phyloP scores from a whole-genome alignment of 345 rosid species.

The Eucalyptus decipiens region DNA sequence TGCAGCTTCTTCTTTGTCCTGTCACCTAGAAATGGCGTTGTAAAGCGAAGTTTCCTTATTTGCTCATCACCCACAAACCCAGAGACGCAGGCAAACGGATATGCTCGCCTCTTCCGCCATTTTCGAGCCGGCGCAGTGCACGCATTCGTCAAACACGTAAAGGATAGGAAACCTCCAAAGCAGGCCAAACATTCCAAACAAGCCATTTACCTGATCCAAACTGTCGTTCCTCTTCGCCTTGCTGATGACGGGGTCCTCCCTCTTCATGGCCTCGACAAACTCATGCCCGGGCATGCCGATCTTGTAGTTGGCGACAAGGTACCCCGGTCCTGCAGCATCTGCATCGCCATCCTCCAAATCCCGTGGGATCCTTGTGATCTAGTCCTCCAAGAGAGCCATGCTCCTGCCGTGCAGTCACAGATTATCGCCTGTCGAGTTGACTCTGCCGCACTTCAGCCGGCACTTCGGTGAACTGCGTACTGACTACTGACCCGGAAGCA shows the following conservation, averaged over 20 bases:
- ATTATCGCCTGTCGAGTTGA: no score
- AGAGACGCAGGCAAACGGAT: background rate
- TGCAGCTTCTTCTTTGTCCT: background rate
- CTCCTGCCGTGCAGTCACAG: background rate
- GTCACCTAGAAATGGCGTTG: background rate
- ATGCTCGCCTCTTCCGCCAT: background rate
- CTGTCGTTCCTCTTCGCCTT: conserved; percentile 40
- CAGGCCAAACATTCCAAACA: background rate
- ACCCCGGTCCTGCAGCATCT: conserved; percentile 69
- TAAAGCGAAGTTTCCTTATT: background rate
- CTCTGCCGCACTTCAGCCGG: background rate
- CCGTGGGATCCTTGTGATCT: conserved; percentile 46
- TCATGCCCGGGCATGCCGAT: conserved; percentile 33
- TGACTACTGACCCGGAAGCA: background rate
- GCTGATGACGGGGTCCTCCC: conserved; percentile 77
- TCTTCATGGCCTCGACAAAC: conserved; percentile 69
- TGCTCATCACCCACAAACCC: background rate
- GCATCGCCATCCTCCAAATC: conserved; percentile 66
- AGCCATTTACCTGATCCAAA: conserved; percentile 46
- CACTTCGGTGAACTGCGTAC: background rate
- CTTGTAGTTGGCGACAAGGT: conserved; percentile 57
- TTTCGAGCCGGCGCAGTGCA: background rate
- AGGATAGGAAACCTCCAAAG: background rate
- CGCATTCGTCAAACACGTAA: background rate
- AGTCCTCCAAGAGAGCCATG: conserved; percentile 62